phyloP scores from a whole-genome alignment of 768 basidiomycete genomes.

The Dacryopinax spathularia region DNA sequence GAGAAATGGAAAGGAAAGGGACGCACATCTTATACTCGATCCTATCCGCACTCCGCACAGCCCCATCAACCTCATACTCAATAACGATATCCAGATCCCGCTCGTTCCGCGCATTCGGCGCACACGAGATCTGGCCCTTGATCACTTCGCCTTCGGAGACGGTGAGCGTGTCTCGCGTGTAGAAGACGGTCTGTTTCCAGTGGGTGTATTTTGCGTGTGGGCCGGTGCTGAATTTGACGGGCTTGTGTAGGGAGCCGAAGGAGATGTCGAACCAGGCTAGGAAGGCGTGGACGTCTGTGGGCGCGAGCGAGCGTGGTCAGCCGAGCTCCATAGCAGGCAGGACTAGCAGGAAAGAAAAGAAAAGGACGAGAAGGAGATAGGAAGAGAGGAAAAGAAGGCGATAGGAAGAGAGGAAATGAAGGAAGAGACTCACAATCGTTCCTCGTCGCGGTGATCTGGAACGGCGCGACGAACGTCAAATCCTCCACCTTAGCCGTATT shows the following conservation, averaged over 20 bases:
- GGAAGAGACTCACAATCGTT: slow-evolving; percentile 64
- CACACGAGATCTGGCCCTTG: slow-evolving; percentile 55
- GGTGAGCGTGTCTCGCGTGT: slow-evolving; percentile 67
- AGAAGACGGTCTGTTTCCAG: slow-evolving; percentile 99
- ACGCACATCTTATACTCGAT: slow-evolving; percentile 29
- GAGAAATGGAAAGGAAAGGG: background rate
- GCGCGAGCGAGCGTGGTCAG: no score
- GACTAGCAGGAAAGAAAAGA: background rate
- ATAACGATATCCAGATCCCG: slow-evolving; percentile 88
- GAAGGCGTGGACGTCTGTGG: slow-evolving; percentile 85
- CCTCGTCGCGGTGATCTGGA: slow-evolving; percentile 65
- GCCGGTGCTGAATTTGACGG: slow-evolving; percentile 89
- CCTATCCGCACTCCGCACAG: slow-evolving; percentile 17
- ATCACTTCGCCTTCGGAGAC: slow-evolving; percentile 54
- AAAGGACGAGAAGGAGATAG: background rate
- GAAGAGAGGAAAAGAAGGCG: background rate
- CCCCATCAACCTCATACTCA: slow-evolving; percentile 43
- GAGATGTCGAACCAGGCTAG: slow-evolving; percentile 97
- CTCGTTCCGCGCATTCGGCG: slow-evolving; percentile 84
- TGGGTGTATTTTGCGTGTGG: slow-evolving; percentile 94
- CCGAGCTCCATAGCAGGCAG: no score
- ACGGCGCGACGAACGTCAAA: slow-evolving; percentile 68
- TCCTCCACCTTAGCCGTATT: slow-evolving; percentile 90
- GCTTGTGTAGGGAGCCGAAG: slow-evolving; percentile 94
- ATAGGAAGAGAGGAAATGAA: slow-evolving; percentile 1